Evolutionary conservation across 2,329 filamentous ascomycete species (phyloP).

Genomic region (Lomentospora prolificans): DNA sequence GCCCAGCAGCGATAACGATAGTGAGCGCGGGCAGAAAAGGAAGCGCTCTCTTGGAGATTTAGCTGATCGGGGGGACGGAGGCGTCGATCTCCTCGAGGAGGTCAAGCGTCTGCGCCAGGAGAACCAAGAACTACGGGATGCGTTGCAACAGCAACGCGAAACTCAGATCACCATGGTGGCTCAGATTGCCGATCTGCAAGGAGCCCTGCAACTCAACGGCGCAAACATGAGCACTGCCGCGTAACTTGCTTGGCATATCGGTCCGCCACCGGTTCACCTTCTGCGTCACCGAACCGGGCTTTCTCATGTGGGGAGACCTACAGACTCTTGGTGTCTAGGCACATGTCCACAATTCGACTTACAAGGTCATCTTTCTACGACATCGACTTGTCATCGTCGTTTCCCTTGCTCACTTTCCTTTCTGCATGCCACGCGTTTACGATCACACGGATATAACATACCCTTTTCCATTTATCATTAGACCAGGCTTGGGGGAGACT

Average conservation of each 20-base stretch:
- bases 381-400: too few relatives aligned
- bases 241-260: not conserved
- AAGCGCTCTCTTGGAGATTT: conserved; percentile 25
- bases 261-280: not conserved
- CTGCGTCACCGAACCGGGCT: too few relatives aligned
- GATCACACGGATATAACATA: not conserved
- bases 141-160: conserved; percentile 36
- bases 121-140: conserved; percentile 46
- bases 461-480: not conserved
- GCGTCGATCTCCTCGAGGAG: not conserved
- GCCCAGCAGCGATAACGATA: conserved; percentile 36
- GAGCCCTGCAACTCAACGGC: conserved; percentile 24
- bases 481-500: not conserved
- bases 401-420: not conserved
- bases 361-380: too few relatives aligned
- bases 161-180: conserved; percentile 33
- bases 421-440: not conserved
- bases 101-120: conserved; percentile 58
- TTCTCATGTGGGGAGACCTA: too few relatives aligned
- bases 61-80: conserved; percentile 4
- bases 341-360: too few relatives aligned
- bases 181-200: conserved; percentile 36
- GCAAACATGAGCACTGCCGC: conserved; percentile 4
- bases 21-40: conserved; percentile 37
- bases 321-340: too few relatives aligned